Percentiles rank a stretch among this genome's conserved stretches.
These are phyloP conservation scores for Sporothrix brasiliensis DNA, from an alignment of 2,329 filamentous ascomycete genomes.

Conservation along the genomic window DNA sequence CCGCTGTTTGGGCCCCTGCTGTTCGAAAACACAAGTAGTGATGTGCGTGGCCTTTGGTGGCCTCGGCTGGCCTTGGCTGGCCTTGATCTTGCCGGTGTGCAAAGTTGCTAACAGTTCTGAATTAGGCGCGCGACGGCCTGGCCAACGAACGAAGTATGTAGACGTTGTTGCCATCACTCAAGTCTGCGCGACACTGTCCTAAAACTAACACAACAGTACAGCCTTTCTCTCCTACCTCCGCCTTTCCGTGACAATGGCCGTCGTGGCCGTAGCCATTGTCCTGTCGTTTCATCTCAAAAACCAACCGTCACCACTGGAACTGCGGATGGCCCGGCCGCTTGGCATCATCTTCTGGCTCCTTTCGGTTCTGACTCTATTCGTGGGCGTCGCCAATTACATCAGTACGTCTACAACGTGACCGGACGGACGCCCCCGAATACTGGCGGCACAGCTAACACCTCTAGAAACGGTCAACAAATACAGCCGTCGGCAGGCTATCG, in stretches of 20 bases:
- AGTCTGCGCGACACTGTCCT: neutral
- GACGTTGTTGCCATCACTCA: neutral
- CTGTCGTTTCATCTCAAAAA: constrained; percentile 88
- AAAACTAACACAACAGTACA: constrained; percentile 38
- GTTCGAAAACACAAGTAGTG: constrained; percentile 73
- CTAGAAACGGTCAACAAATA: constrained; percentile 76
- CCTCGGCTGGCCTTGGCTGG: too few relatives aligned
- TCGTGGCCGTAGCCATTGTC: constrained; percentile 87
- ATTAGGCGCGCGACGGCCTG: constrained; percentile 64
- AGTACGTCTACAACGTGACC: constrained; percentile 50
- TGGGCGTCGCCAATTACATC: constrained; percentile 86
- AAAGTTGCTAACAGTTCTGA: constrained; percentile 33
- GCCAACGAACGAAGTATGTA: constrained; percentile 71
- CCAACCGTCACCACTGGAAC: constrained; percentile 70
- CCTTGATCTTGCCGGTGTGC: neutral
- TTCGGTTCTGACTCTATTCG: constrained; percentile 71
- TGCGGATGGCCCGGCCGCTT: constrained; percentile 76
- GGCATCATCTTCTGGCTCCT: constrained; percentile 88
- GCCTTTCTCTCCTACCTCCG: constrained; percentile 89
- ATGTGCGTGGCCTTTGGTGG: constrained; percentile 50
- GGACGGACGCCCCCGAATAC: too few relatives aligned
- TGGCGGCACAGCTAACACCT: neutral
- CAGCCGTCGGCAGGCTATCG: constrained; percentile 74
- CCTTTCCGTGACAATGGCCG: constrained; percentile 84
- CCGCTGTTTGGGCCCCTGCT: constrained; percentile 69